Base-by-base conservation (phyloP, 2,329 filamentous ascomycete genomes). In the Blumeria graminis region DNA sequence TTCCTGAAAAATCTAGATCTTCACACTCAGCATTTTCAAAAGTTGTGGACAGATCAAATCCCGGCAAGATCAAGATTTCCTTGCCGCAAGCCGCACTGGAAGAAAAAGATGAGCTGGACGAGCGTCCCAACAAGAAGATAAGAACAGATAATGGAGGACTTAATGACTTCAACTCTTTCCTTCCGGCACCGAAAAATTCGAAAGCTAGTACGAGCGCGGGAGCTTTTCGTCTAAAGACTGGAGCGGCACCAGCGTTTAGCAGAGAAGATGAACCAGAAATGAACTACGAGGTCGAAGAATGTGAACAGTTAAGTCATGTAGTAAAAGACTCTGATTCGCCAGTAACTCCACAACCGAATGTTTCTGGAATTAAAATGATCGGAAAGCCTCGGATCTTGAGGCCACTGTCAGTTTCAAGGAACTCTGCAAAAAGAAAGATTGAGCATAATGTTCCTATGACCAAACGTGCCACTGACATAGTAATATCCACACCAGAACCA, bases 341-440 rank as follows among this genome's bases (percentile, higher is more conserved):
- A 55, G 59, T 70, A 61, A 65, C 58, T 22, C 63, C 73, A n/a
- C 69, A 71, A 5, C 62, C 71, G n/a, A 70, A 73, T 9, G 71
- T 69, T 58, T 74, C 75, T 1, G 78, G 82, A 57, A 75, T 83
- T 14, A 82, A 85, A 69, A 69, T 84, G 13, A 76, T 82, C 1
- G 85, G 84, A 18, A 92, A 89, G 62, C 79, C 87, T 11, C 78
- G 89, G 68, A 85, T 87, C 78, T 95, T 96, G 68, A 84, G 82
- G 65, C 90, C 90, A 3, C 72, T 95, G 39, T 94, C 89, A 0
- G 88, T 95, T 13, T 78, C 81, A 14, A 76, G 86, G 59, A 86
- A 83, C 60, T 75, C 80, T 34, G 77, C 76, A 60, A 87, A 84
- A 70, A 86, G 82, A 70, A 81, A 73, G 57, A 67, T 57, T 43